Base-by-base conservation (phyloP, 306 rosid genomes). In the Malus asiatica region DNA sequence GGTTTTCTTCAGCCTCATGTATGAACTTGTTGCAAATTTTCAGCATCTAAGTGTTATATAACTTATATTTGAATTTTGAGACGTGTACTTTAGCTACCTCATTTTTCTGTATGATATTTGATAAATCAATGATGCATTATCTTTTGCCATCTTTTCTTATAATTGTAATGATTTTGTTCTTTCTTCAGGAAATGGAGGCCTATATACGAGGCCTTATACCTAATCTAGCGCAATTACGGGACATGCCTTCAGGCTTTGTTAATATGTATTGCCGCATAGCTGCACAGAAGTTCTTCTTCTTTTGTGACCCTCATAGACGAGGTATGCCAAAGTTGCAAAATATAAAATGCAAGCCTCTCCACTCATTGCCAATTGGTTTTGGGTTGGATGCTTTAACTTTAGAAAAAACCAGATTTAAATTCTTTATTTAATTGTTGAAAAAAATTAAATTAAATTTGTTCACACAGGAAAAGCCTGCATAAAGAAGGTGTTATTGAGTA, bases 221-320 rank as follows among this genome's bases (percentile, higher is more conserved):
- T 76, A 95, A 92, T 84, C 87, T 95, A 81, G 99, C 99, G 22
- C 99, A 95, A 69, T 83, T 95, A 60, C 96, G 96, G 20, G 97
- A 92, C 80, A 95, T 95, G 88, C 88, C 90, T 18, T 46, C 86
- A 59, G 86, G 86, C 77, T 92, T 95, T 82, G 75, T 82, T 78
- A 88, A 81, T 78, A 95, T 87, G 87, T 95, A 95, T 80, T 92
- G 99, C 80, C 96, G 96, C 72, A 95, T 95, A 80, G 99, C 99
- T 64, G 96, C 99, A 57, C 96, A 86, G 82, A 95, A 95, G 82
- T 95, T 95, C 87, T 95, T 92, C 86, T 95, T 95, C 96, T 92
- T 95, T 82, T 95, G 99, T 67, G 99, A 95, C 81, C 96, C 99
- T 79, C 88, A 93, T 78, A 90, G 98, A 82, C 93, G 99, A 90